Percentiles rank a stretch among this genome's conserved stretches.
These are phyloP conservation scores for Priceomyces medius DNA, from an alignment of 805 yeast genomes.

Conservation along the genomic window DNA sequence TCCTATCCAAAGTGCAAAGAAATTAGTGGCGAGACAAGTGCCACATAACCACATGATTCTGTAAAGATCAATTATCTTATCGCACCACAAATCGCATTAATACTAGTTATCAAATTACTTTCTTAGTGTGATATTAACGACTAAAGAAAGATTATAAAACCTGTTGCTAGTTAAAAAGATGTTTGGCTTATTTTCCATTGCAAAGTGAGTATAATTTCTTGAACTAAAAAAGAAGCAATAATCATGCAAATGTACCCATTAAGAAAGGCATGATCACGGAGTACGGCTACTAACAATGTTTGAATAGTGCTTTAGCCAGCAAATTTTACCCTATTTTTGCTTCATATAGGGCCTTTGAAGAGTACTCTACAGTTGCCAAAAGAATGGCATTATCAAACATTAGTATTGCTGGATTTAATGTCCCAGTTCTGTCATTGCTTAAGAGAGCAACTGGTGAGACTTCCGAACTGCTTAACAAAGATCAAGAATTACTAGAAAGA, in stretches of 20 bases:
- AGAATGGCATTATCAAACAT: constrained; percentile 27
- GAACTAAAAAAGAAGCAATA: neutral
- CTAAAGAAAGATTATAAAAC: neutral
- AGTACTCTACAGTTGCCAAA: constrained; percentile 33
- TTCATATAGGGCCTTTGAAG: constrained; percentile 56
- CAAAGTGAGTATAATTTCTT: constrained; percentile 6
- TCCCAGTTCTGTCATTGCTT: constrained; percentile 38
- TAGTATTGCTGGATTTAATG: constrained; percentile 37
- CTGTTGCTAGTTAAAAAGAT: constrained; percentile 3
- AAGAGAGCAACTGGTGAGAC: constrained; percentile 24
- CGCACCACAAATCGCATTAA: constrained; percentile 9
- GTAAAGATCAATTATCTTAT: constrained; percentile 9
- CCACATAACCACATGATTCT: constrained; percentile 6
- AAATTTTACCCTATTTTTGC: constrained; percentile 60
- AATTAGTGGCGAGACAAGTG: constrained; percentile 6
- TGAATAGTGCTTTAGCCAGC: constrained; percentile 35
- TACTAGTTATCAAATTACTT: neutral
- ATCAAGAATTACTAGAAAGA: constrained; percentile 18
- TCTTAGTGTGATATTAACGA: neutral
- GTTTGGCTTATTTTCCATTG: constrained; percentile 17
- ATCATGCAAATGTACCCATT: neutral
- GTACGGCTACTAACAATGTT: constrained; percentile 8
- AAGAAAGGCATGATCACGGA: constrained; percentile 3
- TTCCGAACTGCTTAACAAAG: constrained; percentile 10
- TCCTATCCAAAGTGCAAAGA: no score